These are phyloP conservation scores for Eurotiales sp. DNA, from an alignment of 2,329 filamentous ascomycete genomes.

Conservation along the genomic window DNA sequence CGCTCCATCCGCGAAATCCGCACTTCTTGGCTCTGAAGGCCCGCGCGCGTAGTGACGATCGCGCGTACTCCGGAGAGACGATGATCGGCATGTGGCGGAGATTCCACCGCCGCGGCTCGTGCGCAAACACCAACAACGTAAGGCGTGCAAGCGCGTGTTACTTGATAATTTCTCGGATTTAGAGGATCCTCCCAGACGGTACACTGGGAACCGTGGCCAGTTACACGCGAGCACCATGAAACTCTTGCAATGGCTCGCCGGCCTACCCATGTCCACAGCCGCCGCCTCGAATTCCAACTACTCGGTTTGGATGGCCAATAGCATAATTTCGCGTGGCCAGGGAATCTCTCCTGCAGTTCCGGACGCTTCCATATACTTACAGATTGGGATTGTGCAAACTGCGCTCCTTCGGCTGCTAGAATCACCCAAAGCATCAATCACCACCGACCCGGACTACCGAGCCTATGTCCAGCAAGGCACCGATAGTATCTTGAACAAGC, in stretches of 20 bases:
- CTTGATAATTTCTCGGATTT: too few relatives aligned
- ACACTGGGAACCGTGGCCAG: too few relatives aligned
- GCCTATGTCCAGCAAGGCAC: slow-evolving; percentile 19
- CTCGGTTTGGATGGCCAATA: slow-evolving; percentile 27
- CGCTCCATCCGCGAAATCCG: too few relatives aligned
- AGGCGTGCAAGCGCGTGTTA: too few relatives aligned
- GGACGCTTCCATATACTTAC: slow-evolving; percentile 17
- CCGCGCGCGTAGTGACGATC: too few relatives aligned
- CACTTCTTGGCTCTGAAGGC: too few relatives aligned
- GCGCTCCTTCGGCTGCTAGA: slow-evolving; percentile 20
- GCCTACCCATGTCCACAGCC: background rate
- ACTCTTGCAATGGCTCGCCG: background rate
- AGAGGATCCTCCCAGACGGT: too few relatives aligned
- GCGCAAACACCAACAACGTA: too few relatives aligned
- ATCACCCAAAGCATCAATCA: slow-evolving; percentile 3
- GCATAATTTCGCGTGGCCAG: slow-evolving; percentile 23
- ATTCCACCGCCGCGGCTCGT: too few relatives aligned
- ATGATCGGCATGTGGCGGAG: too few relatives aligned
- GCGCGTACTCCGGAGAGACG: too few relatives aligned
- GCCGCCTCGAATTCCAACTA: slow-evolving; percentile 13
- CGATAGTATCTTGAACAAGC: slow-evolving; percentile 17
- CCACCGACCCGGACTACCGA: slow-evolving; percentile 19
- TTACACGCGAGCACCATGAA: slow-evolving; percentile 2
- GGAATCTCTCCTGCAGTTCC: slow-evolving; percentile 15
- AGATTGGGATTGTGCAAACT: slow-evolving; percentile 24